Percentiles rank a stretch among this genome's conserved stretches.
phyloP scores from a whole-genome alignment of 164 flowering plant genomes.

The Magnolia sinica region DNA sequence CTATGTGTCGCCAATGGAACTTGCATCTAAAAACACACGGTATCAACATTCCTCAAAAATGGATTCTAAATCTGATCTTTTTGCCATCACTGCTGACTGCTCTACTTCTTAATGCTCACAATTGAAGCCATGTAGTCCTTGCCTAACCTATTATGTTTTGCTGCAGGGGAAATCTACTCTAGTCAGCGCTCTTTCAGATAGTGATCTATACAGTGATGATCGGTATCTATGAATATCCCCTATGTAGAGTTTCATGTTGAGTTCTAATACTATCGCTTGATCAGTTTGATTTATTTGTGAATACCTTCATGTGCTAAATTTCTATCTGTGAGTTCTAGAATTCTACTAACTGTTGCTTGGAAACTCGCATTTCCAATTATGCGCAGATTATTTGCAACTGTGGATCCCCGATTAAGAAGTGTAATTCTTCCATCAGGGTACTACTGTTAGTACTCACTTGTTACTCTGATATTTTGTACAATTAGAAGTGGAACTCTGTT shows the following conservation, averaged over 20 bases:
- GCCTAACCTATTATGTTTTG: neutral
- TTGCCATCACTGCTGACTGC: neutral
- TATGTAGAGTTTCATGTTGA: neutral
- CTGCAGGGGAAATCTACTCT: constrained; percentile 91
- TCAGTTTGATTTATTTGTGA: neutral
- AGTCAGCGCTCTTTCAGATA: constrained; percentile 71
- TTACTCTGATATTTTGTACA: neutral
- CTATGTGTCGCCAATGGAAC: no score
- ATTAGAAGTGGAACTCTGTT: neutral
- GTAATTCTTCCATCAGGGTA: constrained; percentile 97
- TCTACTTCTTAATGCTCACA: neutral
- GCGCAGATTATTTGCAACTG: constrained; percentile 96
- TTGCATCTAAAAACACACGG: no score
- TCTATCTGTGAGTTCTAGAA: neutral
- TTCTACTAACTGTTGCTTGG: neutral
- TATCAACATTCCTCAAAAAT: no score
- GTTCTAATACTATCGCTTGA: constrained; percentile 4
- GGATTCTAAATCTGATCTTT: neutral
- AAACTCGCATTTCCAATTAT: neutral
- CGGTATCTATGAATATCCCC: constrained; percentile 36
- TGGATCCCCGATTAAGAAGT: constrained; percentile 79
- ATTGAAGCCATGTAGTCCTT: neutral
- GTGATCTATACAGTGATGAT: constrained; percentile 72
- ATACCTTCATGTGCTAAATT: neutral
- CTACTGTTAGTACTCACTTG: constrained; percentile 2